Conservation (phyloP, 768 basidiomycete species). For the Pisolithus sp. region DNA sequence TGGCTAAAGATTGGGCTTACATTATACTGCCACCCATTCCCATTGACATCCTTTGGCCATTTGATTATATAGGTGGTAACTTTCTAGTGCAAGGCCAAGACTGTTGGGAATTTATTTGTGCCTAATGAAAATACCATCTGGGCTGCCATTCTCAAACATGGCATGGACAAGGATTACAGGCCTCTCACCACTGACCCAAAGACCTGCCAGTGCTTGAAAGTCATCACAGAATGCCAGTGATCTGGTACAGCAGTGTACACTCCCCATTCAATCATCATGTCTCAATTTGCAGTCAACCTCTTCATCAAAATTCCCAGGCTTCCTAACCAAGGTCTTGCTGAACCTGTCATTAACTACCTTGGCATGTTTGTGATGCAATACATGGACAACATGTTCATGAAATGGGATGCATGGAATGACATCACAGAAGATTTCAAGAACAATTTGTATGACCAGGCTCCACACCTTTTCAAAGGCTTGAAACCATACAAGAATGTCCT, state of each 20-base stretch:
- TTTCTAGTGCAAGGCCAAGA: not conserved
- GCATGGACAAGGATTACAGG: slow-evolving; percentile 7
- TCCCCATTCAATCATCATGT: slow-evolving; percentile 12
- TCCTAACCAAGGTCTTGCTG: not conserved
- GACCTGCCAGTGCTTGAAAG: not conserved
- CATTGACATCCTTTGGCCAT: slow-evolving; percentile 10
- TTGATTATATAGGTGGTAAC: slow-evolving; percentile 11
- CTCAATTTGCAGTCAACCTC: slow-evolving; percentile 21
- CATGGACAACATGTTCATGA: not conserved
- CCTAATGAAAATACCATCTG: slow-evolving; percentile 13
- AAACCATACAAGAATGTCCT: not conserved
- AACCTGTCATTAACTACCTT: slow-evolving; percentile 13
- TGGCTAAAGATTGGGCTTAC: slow-evolving; percentile 4
- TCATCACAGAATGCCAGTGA: not conserved
- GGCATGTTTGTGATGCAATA: slow-evolving; percentile 18
- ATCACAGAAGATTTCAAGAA: slow-evolving; percentile 5
- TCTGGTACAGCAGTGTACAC: slow-evolving; percentile 7
- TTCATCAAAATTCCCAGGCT: slow-evolving; percentile 10
- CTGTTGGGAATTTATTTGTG: slow-evolving; percentile 5
- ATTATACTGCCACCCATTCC: slow-evolving; percentile 18
- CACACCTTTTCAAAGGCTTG: not conserved
- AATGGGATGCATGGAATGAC: slow-evolving; percentile 1
- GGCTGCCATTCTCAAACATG: slow-evolving; percentile 7
- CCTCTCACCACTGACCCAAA: not conserved
- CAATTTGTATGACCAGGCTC: slow-evolving; percentile 1